Percentiles rank a stretch among this genome's conserved stretches.
Conservation (phyloP, 108 stramenopile genomes). For the Skeletonema marinoi region DNA sequence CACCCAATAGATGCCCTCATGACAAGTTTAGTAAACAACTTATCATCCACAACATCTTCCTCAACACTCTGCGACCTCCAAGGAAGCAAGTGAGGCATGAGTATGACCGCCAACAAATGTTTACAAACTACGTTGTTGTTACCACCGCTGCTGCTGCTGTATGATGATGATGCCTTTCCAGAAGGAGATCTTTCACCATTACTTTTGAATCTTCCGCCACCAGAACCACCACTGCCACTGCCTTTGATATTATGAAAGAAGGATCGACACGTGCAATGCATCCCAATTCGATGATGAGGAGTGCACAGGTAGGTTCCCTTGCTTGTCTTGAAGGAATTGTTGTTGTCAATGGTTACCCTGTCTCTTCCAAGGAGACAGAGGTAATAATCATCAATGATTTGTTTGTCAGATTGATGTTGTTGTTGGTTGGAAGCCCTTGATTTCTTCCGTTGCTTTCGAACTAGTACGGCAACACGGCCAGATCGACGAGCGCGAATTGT, state of each 20-base stretch:
- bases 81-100: conserved; percentile 48
- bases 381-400: conserved; percentile 18
- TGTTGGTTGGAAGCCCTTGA: not conserved
- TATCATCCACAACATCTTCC: conserved; percentile 33
- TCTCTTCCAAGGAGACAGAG: conserved; percentile 35
- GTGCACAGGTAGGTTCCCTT: not conserved
- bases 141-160: not conserved
- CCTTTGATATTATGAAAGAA: conserved; percentile 40
- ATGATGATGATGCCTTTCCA: not conserved
- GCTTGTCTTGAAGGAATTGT: not conserved
- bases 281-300: conserved; percentile 17
- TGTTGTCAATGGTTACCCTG: not conserved
- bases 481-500: conserved; percentile 32
- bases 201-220: not conserved
- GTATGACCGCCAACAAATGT: conserved; percentile 37
- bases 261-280: conserved; percentile 41
- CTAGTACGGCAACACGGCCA: conserved; percentile 21
- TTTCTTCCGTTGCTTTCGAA: conserved; percentile 20
- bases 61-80: conserved; percentile 17
- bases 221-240: not conserved
- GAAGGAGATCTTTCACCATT: not conserved
- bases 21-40: conserved; percentile 32
- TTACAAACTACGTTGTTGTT: conserved; percentile 21
- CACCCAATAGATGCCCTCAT: conserved; percentile 30
- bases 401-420: not conserved